Base-by-base conservation (phyloP, 805 yeast genomes). In the Candida boidinii region DNA sequence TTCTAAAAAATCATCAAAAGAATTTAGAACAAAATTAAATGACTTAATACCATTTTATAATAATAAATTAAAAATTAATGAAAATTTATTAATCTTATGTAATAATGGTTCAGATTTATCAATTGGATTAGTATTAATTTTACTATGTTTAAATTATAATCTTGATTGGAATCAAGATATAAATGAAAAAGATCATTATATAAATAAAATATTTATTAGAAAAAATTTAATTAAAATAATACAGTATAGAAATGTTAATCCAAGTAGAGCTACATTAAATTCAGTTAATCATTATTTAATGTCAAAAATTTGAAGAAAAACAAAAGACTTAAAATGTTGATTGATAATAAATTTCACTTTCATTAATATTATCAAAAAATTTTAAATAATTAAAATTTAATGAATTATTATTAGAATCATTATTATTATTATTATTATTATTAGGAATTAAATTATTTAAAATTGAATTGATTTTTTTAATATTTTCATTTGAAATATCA, bases 181-280 rank as follows among this genome's bases (percentile, higher is more conserved):
- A 20, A 42, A 26, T 12, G n/a, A 4, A 15, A 8, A 10, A 17
- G 11, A 4, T n/a, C 7, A 11, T 3, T 9, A 13, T 12, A 26
- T 46, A 2, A 39, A 39, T 17, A 54, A 54, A 23, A 33, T 33
- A 4, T 9, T 30, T 1, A 44, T 54, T 4, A 68, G 75, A 35
- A 66, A 65, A 36, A 77, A 80, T 34, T 54, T 85, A 20, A 68
- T 75, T 3, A 51, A 51, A 29, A 44, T 85, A 3, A 60, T 69
- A 13, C 55, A 65, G 3, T 51, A 58, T 7, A 50, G 69, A n/a
- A 70, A 66, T 26, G 72, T 71, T 4, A 81, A 84, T 38, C 94
- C 95, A 0, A 76, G 87, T 35, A 61, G 95, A 31, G 76, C 84
- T 9, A 80, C 94, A 0, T 58, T 84, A 26, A 87, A 79, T 43